Evolutionary conservation across 2,329 filamentous ascomycete genomes (phyloP), one percentile per base, ranked within the genome.

Genomic region (Xylariaceae sp.): DNA sequence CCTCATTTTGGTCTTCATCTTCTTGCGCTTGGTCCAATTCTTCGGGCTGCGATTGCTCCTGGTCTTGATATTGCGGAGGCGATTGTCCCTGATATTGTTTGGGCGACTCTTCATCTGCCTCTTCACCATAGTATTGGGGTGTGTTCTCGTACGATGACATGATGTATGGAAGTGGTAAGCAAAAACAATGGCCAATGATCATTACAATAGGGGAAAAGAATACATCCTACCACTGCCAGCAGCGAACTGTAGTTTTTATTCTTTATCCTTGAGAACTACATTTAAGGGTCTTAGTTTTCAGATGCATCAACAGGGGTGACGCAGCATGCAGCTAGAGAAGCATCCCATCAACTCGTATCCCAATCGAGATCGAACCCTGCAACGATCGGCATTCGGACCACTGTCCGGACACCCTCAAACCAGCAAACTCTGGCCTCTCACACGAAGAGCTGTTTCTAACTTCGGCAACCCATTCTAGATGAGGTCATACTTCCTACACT

Each of bases 181-280:
- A 20, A 48, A 19, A 43, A n/a, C 19, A n/a, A 9, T 50, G 56
- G 52, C 41, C 56, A 50, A 60, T 59, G 40, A 40, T 54, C 44
- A 26, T 21, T 5, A 21, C 43, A 20, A 18, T 20, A 32, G 7
- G 12, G 2, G 42, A 16, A 41, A 37, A 44, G 9, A 20, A 5
- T 2, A n/a, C 16, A 16, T 9, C 14, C 21, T 20, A n/a, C 5
- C 7, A 37, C 10, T 42, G n/a, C 44, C 14, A 41, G 48, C 42
- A 49, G 59, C 53, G 37, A 23, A 48, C 41, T 9, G 41, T 55
- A 57, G 54, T 65, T 67, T 67, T 68, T 68, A 65, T 64, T 19
- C 54, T 41, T 41, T 45, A 26, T 23, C 16, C 19, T 41, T 20
- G 16, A 50, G 26, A 49, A 29, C 16, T 21, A 53, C 41, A 42